Base-by-base conservation (phyloP, 345 rosid species). In the Arabis alpina region DNA sequence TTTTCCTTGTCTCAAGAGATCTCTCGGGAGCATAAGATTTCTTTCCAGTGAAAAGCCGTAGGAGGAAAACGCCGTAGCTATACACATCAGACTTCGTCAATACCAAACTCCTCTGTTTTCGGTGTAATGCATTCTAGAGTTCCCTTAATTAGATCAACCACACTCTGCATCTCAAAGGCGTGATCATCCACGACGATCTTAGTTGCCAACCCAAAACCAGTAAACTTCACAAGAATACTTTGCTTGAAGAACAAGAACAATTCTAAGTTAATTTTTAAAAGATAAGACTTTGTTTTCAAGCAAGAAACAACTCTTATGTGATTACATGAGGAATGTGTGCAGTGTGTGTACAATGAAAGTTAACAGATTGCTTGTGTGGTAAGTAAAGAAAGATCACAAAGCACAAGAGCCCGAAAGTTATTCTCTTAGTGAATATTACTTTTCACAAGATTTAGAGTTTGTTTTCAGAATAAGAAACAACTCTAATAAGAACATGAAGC, bases 181-280 rank as follows among this genome's bases (percentile, higher is more conserved):
- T 88, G 82, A 6, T 81, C 82, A 14, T 80, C 83, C 76, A 0
- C 0, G 4, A 23, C 47, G 2, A 66, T 36, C 4, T 25, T 32
- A 10, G 76, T 85, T 8, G 93, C 98, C 79, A 92, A 45, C 51
- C 98, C 98, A 67, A 92, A 92, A 76, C 89, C 70, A 54, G 64
- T 53, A 37, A 75, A 68, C 66, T 19, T 19, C 23, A 19, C 23
- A 19, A 19, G 23, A 19, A 19, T 19, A 19, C 23, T 19, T 19
- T 19, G 23, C 23, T 19, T 19, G 23, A 19, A 19, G 23, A 19
- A 19, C 23, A 19, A 19, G 23, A 19, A 19, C 23, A 19, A 19
- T 19, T 19, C 23, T 19, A 19, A 19, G 23, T 19, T 19, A 19
- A 19, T 19, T 19, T 19, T 19, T 1, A 19, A 19, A 19, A 19